Evolutionary conservation across 176 grass and related monocot species (phyloP).

Genomic region (Urochloa ruziziensis): DNA sequence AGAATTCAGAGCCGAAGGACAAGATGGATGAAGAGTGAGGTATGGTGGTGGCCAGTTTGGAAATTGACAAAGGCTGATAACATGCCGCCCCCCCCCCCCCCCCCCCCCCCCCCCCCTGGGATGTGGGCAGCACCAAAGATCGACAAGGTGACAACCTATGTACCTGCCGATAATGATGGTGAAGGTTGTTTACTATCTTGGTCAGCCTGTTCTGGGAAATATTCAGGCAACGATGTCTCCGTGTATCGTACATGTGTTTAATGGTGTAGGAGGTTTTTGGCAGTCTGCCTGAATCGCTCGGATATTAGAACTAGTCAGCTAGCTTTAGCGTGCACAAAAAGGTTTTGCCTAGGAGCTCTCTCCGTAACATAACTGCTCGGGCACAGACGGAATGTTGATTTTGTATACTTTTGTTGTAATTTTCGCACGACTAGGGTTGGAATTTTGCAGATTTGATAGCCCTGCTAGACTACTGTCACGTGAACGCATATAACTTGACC

Average conservation of each 20-base stretch:
- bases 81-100: not conserved
- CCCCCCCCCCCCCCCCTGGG: too few species aligned
- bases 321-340: not conserved
- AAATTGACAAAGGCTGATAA: not conserved
- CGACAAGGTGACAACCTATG: not conserved
- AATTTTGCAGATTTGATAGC: not conserved
- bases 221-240: not conserved
- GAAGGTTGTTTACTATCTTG: not conserved
- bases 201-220: not conserved
- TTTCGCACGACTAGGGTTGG: not conserved
- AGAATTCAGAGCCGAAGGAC: conserved; percentile 7
- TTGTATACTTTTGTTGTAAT: conserved; percentile 24
- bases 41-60: not conserved
- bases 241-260: not conserved
- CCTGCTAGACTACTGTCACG: not conserved
- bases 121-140: not conserved
- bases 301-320: not conserved
- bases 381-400: not conserved
- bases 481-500: not conserved
- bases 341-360: not conserved
- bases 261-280: not conserved
- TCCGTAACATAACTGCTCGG: not conserved
- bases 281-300: not conserved
- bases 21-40: conserved; percentile 38
- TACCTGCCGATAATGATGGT: not conserved